Base-by-base conservation (phyloP, 257 asterid species). In the Paraleonurus japonicus region DNA sequence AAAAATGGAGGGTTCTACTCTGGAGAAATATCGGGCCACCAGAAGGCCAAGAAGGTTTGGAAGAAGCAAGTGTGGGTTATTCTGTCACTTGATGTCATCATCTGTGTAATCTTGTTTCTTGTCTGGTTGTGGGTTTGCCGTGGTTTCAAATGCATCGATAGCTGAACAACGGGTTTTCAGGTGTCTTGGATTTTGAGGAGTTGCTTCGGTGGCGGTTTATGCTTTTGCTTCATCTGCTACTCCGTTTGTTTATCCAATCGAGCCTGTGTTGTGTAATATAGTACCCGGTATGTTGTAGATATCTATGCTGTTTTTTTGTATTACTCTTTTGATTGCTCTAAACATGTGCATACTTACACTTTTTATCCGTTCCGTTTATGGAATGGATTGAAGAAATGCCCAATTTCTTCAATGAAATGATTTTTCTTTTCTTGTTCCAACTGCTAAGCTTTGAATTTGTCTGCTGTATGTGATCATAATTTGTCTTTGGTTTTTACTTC, bases 111-210 rank as follows among this genome's bases (percentile, higher is more conserved):
- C 39, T 73, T 94, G 92, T 94, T 94, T 76, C 81, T 68, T 0
- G 81, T 94, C 3, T 91, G 99, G 99, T 71, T 91, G 80, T 91
- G 91, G 81, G 85, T 94, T 80, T 91, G 99, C 81, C 77, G 91
- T 59, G 99, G 99, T 17, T 82, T 94, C 76, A 84, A 88, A 76
- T 94, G 99, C 83, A 75, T 94, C 43, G 86, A 88, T 10, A 85
- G 75, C 65, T 92, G 90, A 92, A 24, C 27, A 22, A 33, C 50
- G 7, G 43, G 67, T 58, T 66, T 58, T 65, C 8, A 50, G 43
- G 61, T 26, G 17, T 61, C 68, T 30, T 63, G 71, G 47, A 62
- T 72, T 22, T 65, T 27, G 61, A 55, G 78, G 62, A 60, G 65
- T 61, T 8, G 48, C 65, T 12, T 57, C 19, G 4, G 2, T 57